Evolutionary conservation across 1,284 basidiomycete species (phyloP).

Genomic region (Marasmius oreades): DNA sequence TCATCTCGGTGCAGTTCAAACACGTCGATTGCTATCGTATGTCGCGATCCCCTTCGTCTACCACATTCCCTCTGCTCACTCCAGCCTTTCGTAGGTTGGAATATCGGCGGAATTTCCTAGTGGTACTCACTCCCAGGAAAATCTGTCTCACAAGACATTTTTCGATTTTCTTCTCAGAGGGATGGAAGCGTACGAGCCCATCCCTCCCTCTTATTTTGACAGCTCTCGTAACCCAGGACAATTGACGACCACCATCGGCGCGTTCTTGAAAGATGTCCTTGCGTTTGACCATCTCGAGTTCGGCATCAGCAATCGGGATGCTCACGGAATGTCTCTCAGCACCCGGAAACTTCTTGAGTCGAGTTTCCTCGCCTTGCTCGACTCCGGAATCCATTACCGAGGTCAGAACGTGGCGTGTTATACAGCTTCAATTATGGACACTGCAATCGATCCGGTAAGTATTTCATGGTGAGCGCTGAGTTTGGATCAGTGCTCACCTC

Average conservation of each 20-base stretch:
- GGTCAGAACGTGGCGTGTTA: slow-evolving; percentile 31
- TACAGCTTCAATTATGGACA: too few species aligned
- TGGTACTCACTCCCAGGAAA: slow-evolving; percentile 17
- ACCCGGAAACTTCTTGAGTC: slow-evolving; percentile 30
- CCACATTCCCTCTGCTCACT: neutral
- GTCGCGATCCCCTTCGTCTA: too few species aligned
- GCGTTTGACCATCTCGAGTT: slow-evolving; percentile 32
- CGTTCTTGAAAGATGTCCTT: slow-evolving; percentile 30
- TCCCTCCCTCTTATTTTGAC: slow-evolving; percentile 22
- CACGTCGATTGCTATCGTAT: neutral
- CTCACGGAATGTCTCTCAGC: slow-evolving; percentile 16
- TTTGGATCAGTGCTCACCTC: too few species aligned
- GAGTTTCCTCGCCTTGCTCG: slow-evolving; percentile 29
- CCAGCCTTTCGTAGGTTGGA: slow-evolving; percentile 21
- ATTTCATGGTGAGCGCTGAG: too few species aligned
- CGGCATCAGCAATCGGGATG: slow-evolving; percentile 29
- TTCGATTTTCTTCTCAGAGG: slow-evolving; percentile 26
- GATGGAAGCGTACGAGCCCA: slow-evolving; percentile 25
- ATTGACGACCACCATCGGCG: slow-evolving; percentile 22
- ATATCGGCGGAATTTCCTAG: slow-evolving; percentile 29
- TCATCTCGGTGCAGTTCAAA: too few species aligned
- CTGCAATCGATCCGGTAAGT: too few species aligned
- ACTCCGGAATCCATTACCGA: slow-evolving; percentile 35
- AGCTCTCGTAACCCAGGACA: slow-evolving; percentile 20
- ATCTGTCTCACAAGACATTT: slow-evolving; percentile 27